Evolutionary conservation across 306 rosid species (phyloP).

Genomic region (Corylus heterophylla): DNA sequence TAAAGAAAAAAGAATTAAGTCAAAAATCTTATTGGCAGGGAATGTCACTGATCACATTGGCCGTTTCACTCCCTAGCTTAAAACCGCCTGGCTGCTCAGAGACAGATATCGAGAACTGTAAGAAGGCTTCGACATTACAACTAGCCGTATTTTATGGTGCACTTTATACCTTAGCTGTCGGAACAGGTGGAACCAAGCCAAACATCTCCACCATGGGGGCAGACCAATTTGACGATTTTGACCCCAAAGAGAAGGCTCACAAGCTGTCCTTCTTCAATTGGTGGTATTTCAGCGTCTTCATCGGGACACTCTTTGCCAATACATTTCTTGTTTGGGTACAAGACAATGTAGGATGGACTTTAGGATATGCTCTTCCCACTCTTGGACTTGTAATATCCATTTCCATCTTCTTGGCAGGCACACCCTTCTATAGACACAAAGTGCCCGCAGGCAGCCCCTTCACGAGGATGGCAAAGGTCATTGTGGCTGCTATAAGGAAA

Average conservation of each 20-base stretch:
- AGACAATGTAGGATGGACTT: conserved; percentile 86
- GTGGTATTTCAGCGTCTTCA: conserved; percentile 95
- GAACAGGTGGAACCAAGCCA: conserved; percentile 92
- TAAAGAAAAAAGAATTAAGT: too few species aligned
- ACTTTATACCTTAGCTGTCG: conserved; percentile 76
- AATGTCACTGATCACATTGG: conserved; percentile 63
- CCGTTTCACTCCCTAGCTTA: conserved; percentile 67
- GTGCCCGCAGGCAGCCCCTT: conserved; percentile 48
- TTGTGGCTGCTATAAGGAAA: conserved; percentile 63
- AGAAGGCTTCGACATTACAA: conserved; percentile 70
- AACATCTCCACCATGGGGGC: conserved; percentile 95
- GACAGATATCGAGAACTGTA: conserved; percentile 55
- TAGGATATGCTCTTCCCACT: conserved; percentile 89
- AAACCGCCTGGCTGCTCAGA: conserved; percentile 59
- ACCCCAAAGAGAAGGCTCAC: conserved; percentile 66
- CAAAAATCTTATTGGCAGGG: conserved; percentile 46
- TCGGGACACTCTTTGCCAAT: conserved; percentile 80
- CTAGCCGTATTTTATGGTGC: conserved; percentile 72
- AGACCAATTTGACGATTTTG: conserved; percentile 87
- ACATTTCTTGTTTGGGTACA: conserved; percentile 76
- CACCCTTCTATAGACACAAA: conserved; percentile 80
- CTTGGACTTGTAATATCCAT: conserved; percentile 66
- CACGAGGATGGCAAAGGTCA: conserved; percentile 63
- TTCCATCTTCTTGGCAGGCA: conserved; percentile 59
- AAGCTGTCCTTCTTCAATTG: conserved; percentile 93